phyloP scores from a whole-genome alignment of 2,329 filamentous ascomycete species.

The Beauveria caledonica region DNA sequence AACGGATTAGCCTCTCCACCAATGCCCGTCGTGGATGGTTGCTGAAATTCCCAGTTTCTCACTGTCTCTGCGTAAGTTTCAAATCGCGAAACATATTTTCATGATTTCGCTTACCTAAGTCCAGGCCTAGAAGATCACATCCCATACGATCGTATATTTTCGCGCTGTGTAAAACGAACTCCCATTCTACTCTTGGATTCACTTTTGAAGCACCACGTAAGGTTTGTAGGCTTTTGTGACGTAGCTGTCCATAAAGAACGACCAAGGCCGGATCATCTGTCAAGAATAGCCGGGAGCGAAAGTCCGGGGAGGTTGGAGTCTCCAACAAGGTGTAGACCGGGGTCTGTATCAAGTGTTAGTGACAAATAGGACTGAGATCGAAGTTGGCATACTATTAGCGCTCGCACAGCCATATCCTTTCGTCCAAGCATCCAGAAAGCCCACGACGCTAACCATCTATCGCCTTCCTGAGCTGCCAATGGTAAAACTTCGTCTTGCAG shows the following conservation, averaged over 20 bases:
- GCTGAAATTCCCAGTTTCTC: slow-evolving; percentile 72
- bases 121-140: slow-evolving; percentile 80
- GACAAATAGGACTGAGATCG: not conserved
- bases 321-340: slow-evolving; percentile 69
- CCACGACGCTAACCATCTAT: slow-evolving; percentile 93
- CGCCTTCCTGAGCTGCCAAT: slow-evolving; percentile 69
- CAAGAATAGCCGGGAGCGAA: slow-evolving; percentile 71
- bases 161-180: slow-evolving; percentile 81
- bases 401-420: slow-evolving; percentile 74
- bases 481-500: slow-evolving; percentile 73
- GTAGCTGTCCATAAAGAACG: slow-evolving; percentile 77
- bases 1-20: slow-evolving; percentile 53
- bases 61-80: slow-evolving; percentile 35
- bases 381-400: slow-evolving; percentile 59
- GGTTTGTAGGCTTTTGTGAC: slow-evolving; percentile 73
- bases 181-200: slow-evolving; percentile 72
- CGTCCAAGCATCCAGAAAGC: slow-evolving; percentile 85
- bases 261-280: slow-evolving; percentile 87
- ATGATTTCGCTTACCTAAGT: slow-evolving; percentile 51
- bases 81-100: slow-evolving; percentile 7
- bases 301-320: slow-evolving; percentile 57
- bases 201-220: slow-evolving; percentile 78
- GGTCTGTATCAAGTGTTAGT: slow-evolving; percentile 41
- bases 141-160: slow-evolving; percentile 84
- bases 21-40: slow-evolving; percentile 30